Percentiles rank a stretch among this genome's conserved stretches.
These are phyloP conservation scores for Salix udensis DNA, from an alignment of 345 rosid species.

Conservation along the genomic window DNA sequence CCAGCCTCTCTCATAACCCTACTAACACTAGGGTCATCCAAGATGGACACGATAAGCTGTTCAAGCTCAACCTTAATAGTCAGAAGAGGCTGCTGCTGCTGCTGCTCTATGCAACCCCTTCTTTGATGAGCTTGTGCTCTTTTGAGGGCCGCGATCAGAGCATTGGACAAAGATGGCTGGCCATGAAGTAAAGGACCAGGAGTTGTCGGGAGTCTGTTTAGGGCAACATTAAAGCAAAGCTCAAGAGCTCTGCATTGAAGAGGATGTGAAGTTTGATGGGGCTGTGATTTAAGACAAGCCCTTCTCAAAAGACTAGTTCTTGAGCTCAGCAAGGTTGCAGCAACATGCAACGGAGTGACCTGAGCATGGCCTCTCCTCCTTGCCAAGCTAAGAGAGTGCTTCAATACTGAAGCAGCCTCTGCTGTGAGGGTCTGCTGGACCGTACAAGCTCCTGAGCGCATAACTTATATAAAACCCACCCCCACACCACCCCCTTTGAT, in stretches of 20 bases:
- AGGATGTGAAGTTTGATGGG: constrained; percentile 35
- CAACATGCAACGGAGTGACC: constrained; percentile 76
- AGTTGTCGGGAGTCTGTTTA: constrained; percentile 48
- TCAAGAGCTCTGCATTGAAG: constrained; percentile 56
- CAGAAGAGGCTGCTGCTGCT: constrained; percentile 50
- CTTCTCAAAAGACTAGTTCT: constrained; percentile 43
- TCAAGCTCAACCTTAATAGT: constrained; percentile 68
- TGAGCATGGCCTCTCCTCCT: constrained; percentile 94
- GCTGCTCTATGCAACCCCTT: constrained; percentile 47
- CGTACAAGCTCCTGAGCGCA: constrained; percentile 92
- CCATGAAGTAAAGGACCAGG: constrained; percentile 41
- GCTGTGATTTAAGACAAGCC: constrained; percentile 50
- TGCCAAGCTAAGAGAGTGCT: constrained; percentile 87
- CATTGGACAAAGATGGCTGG: constrained; percentile 50
- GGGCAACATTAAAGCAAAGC: constrained; percentile 58
- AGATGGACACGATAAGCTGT: constrained; percentile 62
- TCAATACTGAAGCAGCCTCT: constrained; percentile 94
- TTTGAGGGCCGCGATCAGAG: constrained; percentile 50
- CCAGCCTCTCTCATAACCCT: constrained; percentile 97
- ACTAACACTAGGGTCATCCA: constrained; percentile 84
- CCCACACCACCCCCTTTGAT: constrained; percentile 38
- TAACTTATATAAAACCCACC: constrained; percentile 59
- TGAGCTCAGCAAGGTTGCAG: constrained; percentile 45
- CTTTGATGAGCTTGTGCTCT: constrained; percentile 53
- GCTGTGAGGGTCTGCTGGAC: constrained; percentile 94